Evolutionary conservation across 306 rosid species (phyloP).

Genomic region (Inga laurina): DNA sequence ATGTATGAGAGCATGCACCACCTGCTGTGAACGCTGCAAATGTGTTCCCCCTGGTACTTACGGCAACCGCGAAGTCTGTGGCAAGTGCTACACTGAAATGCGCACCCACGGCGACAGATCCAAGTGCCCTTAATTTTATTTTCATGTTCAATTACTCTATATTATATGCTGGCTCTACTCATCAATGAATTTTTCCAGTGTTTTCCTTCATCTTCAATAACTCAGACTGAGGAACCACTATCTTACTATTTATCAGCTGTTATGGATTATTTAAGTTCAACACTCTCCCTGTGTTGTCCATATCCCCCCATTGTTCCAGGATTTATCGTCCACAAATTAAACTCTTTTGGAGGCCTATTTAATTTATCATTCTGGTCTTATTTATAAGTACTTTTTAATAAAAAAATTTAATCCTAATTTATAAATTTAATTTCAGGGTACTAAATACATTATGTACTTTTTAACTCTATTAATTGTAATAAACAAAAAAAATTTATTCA

Average conservation of each 20-base stretch:
- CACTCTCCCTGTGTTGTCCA: neutral
- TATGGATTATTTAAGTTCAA: neutral
- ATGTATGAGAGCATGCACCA: conserved; percentile 76
- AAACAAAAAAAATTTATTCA: too few relatives aligned
- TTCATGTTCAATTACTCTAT: neutral
- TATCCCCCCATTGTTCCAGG: neutral
- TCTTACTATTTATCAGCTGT: neutral
- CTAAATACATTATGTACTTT: too few relatives aligned
- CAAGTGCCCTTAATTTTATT: conserved; percentile 65
- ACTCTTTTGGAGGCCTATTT: neutral
- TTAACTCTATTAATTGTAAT: too few relatives aligned
- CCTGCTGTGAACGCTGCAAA: conserved; percentile 86
- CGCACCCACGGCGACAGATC: conserved; percentile 59
- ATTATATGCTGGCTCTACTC: neutral
- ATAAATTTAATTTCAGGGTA: too few relatives aligned
- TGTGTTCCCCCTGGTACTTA: conserved; percentile 95
- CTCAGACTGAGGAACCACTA: neutral
- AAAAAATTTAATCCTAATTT: too few relatives aligned
- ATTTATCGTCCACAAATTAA: neutral
- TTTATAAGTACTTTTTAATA: too few relatives aligned
- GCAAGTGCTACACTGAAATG: conserved; percentile 89
- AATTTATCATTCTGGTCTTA: neutral
- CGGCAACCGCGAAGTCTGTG: conserved; percentile 81
- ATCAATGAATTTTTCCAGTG: neutral
- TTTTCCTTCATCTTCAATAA: neutral